Base-by-base conservation (phyloP, 352 stramenopile genomes). In the Phytophthora hybrid region DNA sequence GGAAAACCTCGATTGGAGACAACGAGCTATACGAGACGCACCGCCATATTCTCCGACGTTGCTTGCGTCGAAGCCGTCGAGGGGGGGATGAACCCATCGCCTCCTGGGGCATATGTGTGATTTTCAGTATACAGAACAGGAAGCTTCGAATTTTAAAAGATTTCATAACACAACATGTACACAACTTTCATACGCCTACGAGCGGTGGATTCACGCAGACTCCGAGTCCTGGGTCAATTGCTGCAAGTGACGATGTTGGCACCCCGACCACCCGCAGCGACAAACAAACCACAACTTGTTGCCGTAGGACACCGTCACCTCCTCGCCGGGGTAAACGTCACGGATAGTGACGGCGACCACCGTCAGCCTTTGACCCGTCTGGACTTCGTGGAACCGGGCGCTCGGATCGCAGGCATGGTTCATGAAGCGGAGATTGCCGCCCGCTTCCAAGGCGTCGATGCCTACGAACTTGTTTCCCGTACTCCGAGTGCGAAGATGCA, bases 221-320 rank as follows among this genome's bases (percentile, higher is more conserved):
- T 49, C 41, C 41, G 41, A 49, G 13, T 19, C 14, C 41, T 49
- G 41, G 14, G 18, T 13, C 41, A 55, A 41, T 14, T 47, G 23
- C 18, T 60, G 54, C 14, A 60, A 13, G 31, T 49, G 14, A 18
- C 54, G 54, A 29, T 60, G 54, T 26, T 60, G 54, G 29, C 54
- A 60, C 10, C 54, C 54, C 54, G 19, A 60, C 54, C 54, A 60
- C 4, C 31, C 54, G 32, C 54, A 60, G 4, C 54, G 11, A 44
- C 54, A 60, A 5, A 60, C 32, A 46, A 60, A 46, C 54, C 54
- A 60, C 14, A 60, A 23, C 9, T 21, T 29, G 31, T 60, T 31
- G 10, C 31, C 54, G 4, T 60, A 60, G 14, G 18, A 49, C 4
- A 60, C 31, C 14, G 54, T 60, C 32, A 60, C 54, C 10, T 49